Conservation (phyloP, 2,329 filamentous ascomycete species). For the Ophiostoma fasciatum region DNA sequence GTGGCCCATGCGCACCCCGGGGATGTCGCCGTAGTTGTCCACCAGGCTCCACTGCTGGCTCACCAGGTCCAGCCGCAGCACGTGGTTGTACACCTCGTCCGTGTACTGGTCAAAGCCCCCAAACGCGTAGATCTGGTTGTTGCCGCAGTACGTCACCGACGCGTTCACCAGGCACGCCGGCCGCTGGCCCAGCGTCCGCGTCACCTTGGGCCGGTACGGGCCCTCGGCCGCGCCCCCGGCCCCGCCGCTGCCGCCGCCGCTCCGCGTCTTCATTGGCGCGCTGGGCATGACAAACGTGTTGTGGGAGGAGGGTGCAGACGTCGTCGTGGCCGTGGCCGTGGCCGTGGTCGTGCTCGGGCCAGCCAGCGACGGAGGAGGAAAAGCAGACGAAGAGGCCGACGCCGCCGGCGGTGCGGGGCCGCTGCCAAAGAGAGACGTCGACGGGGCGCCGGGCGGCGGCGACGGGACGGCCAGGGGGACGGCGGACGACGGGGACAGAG, state of each 20-base stretch:
- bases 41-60: conserved; percentile 90
- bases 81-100: conserved; percentile 98
- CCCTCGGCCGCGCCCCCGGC: conserved; percentile 45
- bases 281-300: conserved; percentile 88
- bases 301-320: conserved; percentile 39
- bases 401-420: neutral
- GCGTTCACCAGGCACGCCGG: conserved; percentile 95
- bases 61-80: conserved; percentile 72
- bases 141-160: conserved; percentile 95
- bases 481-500: conserved; percentile 1
- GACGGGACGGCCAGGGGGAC: neutral
- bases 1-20: conserved; percentile 93
- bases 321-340: conserved; percentile 21
- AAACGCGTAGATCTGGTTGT: conserved; percentile 96
- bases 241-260: conserved; percentile 38
- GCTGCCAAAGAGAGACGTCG: conserved; percentile 7
- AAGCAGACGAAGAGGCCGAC: neutral
- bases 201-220: conserved; percentile 77
- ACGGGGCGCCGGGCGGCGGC: neutral
- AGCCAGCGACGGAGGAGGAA: neutral
- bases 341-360: neutral
- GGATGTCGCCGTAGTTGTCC: conserved; percentile 97
- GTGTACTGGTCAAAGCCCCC: conserved; percentile 98
- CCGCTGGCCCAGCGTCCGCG: conserved; percentile 60
- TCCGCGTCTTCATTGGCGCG: conserved; percentile 55